Conservation (phyloP, 257 asterid genomes). For the Vinca minor region DNA sequence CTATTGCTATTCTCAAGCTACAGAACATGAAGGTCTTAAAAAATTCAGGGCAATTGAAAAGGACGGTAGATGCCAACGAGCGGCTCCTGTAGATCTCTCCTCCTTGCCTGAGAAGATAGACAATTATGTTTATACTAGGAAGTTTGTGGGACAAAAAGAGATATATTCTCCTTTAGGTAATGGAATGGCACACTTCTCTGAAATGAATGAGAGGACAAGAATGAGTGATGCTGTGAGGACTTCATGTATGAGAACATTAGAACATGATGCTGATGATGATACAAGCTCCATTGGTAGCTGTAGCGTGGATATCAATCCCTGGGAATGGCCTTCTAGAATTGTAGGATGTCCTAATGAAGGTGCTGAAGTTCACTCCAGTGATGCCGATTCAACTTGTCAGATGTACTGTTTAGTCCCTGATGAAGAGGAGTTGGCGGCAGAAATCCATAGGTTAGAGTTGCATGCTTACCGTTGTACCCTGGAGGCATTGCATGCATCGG, state of each 20-base stretch:
- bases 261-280: constrained; percentile 17
- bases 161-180: constrained; percentile 3
- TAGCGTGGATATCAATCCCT: constrained; percentile 12
- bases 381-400: constrained; percentile 34
- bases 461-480: constrained; percentile 41
- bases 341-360: constrained; percentile 4
- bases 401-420: constrained; percentile 6
- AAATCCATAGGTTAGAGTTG: constrained; percentile 41
- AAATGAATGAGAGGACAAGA: constrained; percentile 17
- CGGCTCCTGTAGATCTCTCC: constrained; percentile 6
- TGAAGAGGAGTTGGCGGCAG: constrained; percentile 22
- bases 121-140: constrained; percentile 2
- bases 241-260: constrained; percentile 10
- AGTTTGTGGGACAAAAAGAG: constrained; percentile 11
- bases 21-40: constrained; percentile 13
- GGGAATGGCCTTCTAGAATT: constrained; percentile 17
- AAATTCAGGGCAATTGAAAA: constrained; percentile 23
- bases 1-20: constrained; percentile 11
- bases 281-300: constrained; percentile 40
- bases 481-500: constrained; percentile 47
- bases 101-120: constrained; percentile 14
- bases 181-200: constrained; percentile 11
- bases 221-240: constrained; percentile 2
- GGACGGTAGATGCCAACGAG: constrained; percentile 20
- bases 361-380: constrained; percentile 24